These are phyloP conservation scores for Tolypocladium amazonense DNA, from an alignment of 2,329 filamentous ascomycete species.

Conservation along the genomic window DNA sequence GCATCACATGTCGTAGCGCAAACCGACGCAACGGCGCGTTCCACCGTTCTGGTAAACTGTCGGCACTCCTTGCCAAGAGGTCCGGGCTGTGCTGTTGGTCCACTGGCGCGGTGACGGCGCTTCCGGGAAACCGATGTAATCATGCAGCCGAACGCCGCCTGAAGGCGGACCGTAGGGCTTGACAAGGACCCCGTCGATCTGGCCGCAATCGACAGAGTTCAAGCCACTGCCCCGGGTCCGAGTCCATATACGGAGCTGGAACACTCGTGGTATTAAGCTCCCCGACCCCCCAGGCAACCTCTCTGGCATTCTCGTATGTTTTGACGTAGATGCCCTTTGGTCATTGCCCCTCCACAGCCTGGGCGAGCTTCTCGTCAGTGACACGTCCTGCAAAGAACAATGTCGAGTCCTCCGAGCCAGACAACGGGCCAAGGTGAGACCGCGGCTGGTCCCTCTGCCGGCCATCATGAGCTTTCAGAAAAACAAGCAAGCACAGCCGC, in stretches of 20 bases:
- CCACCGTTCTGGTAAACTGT: background rate
- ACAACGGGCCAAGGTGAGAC: background rate
- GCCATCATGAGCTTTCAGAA: background rate
- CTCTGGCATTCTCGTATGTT: too few species aligned
- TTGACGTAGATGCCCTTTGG: background rate
- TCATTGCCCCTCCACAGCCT: background rate
- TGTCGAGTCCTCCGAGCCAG: background rate
- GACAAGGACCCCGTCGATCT: background rate
- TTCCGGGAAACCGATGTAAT: background rate
- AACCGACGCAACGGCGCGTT: background rate
- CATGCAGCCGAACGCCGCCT: background rate
- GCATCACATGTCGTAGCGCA: background rate
- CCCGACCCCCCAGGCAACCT: background rate
- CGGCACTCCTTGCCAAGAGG: background rate
- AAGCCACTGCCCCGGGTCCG: background rate
- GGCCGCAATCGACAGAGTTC: background rate
- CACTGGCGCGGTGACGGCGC: background rate
- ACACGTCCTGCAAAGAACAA: background rate
- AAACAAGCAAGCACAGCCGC: background rate
- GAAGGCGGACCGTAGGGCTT: background rate
- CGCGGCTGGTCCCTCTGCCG: background rate
- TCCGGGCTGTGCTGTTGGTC: background rate
- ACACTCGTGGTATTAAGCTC: background rate
- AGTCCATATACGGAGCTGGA: background rate
- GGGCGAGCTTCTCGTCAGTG: background rate